These are phyloP conservation scores for Allomyces macrogynus DNA, from an alignment of 192 early-diverging fungal genomes.

Conservation along the genomic window DNA sequence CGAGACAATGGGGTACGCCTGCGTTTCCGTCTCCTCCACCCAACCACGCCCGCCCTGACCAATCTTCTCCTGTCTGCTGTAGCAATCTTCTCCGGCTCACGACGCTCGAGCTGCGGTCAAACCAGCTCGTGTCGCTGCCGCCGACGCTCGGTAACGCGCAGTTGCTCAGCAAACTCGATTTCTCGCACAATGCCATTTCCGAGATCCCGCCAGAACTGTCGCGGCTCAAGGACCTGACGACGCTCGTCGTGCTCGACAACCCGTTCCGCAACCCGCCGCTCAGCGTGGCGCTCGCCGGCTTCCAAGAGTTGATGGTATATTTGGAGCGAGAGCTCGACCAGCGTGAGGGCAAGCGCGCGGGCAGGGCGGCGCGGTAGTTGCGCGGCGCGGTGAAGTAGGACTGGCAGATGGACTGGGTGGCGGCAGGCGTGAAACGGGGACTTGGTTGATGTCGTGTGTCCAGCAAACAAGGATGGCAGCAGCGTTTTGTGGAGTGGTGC, in stretches of 20 bases:
- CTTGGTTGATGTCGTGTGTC: no score
- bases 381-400: no score
- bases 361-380: no score
- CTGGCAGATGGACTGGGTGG: no score
- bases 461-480: no score
- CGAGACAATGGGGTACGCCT: slow-evolving; percentile 3
- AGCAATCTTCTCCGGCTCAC: neutral
- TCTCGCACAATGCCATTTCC: neutral
- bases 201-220: neutral
- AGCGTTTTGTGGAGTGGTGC: no score
- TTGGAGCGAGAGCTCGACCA: neutral
- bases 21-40: neutral
- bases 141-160: neutral
- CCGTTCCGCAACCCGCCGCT: slow-evolving; percentile 1
- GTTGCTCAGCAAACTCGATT: slow-evolving; percentile 1
- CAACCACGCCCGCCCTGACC: neutral
- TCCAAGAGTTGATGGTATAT: neutral
- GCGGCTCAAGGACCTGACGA: neutral
- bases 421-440: no score
- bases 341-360: no score
- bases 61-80: neutral
- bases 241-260: slow-evolving; percentile 2
- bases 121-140: slow-evolving; percentile 1
- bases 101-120: neutral
- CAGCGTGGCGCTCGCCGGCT: neutral